These are phyloP conservation scores for Peterozyma xylosa DNA, from an alignment of 805 yeast species.

Conservation along the genomic window DNA sequence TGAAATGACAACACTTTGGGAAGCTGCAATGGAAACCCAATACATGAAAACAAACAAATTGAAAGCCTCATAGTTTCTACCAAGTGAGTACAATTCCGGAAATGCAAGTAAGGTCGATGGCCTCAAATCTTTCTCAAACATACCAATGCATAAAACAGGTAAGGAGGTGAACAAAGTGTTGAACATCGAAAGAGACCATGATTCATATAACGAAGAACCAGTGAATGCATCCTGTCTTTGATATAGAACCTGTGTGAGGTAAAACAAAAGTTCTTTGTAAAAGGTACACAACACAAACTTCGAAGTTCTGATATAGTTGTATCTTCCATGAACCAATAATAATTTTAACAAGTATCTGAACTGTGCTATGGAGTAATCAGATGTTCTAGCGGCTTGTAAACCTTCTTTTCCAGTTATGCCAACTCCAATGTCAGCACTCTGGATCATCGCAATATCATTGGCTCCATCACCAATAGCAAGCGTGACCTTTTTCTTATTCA, in stretches of 20 bases:
- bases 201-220: constrained; percentile 88
- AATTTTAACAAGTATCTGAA: constrained; percentile 79
- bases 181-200: constrained; percentile 96
- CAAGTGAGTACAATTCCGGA: constrained; percentile 81
- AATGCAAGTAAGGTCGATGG: constrained; percentile 86
- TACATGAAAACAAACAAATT: constrained; percentile 58
- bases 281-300: constrained; percentile 91
- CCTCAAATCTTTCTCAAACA: constrained; percentile 84
- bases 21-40: constrained; percentile 75
- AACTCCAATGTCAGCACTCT: constrained; percentile 95
- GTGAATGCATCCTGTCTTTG: constrained; percentile 85
- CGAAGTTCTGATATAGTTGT: constrained; percentile 86
- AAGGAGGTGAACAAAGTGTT: constrained; percentile 92
- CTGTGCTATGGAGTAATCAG: constrained; percentile 94
- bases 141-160: constrained; percentile 89
- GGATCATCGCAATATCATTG: constrained; percentile 98
- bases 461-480: constrained; percentile 99
- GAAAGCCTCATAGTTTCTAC: constrained; percentile 69
- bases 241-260: constrained; percentile 79
- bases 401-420: constrained; percentile 98
- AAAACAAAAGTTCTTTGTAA: constrained; percentile 88
- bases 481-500: constrained; percentile 66
- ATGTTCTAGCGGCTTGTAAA: constrained; percentile 88
- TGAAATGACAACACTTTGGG: constrained; percentile 63
- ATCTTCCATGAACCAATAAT: constrained; percentile 89